Base-by-base conservation (phyloP, 202 grass and related monocot species). In the Setaria viridis region DNA sequence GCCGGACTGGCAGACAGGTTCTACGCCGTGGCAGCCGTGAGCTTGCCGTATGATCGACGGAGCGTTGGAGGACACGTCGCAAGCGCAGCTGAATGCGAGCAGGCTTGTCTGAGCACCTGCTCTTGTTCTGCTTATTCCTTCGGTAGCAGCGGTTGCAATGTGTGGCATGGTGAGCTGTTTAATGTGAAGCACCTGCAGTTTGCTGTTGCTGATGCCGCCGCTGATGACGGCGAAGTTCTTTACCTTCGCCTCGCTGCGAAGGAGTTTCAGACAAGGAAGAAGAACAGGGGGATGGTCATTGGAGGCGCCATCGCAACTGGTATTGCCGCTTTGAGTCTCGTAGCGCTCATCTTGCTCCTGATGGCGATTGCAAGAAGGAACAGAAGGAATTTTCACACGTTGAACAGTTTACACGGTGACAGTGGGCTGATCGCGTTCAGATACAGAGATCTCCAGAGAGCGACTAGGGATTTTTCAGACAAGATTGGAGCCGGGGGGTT, bases 401-500 rank as follows among this genome's bases (percentile, higher is more conserved):
- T 39, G 37, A 4, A 39, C 37, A 39, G 12, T 20, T 21, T 15
- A 59, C 0, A 58, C 0, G 47, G 59, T 29, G 49, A 77, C 9
- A 34, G 19, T 51, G 54, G 21, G 17, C 21, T 90, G 12, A 33
- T 71, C 3, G 35, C 83, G 12, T 90, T 90, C 62, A 57, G 37
- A 14, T 90, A 86, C 37, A 42, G 46, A 1, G 82, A 85, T 47
- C 9, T 90, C 70, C 68, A 77, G 49, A 32, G 49, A 19, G 50
- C 59, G 20, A 90, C 88, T 0, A 82, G 77, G 9, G 85, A 89
- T 32, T 89, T 89, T 43, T 43, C 82, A 11, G 56, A 80, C 8
- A 89, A 68, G 57, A 41, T 89, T 2, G 87, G 87, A 2, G 76
- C 57, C 29, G 82, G 87, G 6, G 70, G 77, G 1, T 89, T 89